Conservation (phyloP, 345 rosid genomes). For the Conringia planisiliqua region DNA sequence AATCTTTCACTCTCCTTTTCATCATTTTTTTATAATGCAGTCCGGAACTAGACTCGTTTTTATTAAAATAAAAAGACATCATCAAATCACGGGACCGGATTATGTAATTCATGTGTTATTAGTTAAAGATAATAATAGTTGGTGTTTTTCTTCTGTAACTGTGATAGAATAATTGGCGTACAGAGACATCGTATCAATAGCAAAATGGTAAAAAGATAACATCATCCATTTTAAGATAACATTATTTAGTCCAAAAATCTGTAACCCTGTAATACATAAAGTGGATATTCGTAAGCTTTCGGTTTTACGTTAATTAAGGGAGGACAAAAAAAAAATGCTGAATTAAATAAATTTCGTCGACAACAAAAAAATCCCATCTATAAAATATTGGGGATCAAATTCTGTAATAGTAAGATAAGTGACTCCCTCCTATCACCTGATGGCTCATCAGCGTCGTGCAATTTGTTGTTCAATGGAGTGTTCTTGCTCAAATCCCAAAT, state of each 20-base stretch:
- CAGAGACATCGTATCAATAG: background rate
- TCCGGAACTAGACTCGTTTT: conserved; percentile 12
- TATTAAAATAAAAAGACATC: background rate
- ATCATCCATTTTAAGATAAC: background rate
- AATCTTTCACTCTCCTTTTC: background rate
- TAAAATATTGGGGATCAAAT: too few relatives aligned
- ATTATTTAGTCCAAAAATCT: background rate
- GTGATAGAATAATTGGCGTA: background rate
- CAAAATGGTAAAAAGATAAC: background rate
- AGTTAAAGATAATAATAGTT: background rate
- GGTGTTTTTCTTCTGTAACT: background rate
- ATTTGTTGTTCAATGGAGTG: conserved; percentile 59
- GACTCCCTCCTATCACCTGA: background rate
- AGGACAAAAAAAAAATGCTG: background rate
- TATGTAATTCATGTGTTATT: background rate
- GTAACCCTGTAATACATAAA: background rate
- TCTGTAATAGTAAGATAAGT: too few relatives aligned
- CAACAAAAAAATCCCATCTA: background rate
- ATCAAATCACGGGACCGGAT: background rate
- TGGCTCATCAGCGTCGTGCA: conserved; percentile 28
- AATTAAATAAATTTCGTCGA: background rate
- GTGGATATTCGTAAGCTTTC: too few relatives aligned
- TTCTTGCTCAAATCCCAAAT: conserved; percentile 84
- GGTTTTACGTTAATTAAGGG: background rate
- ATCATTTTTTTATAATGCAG: background rate